These are phyloP conservation scores for Bjerkandera adusta DNA, from an alignment of 1,284 basidiomycete genomes.

Conservation along the genomic window DNA sequence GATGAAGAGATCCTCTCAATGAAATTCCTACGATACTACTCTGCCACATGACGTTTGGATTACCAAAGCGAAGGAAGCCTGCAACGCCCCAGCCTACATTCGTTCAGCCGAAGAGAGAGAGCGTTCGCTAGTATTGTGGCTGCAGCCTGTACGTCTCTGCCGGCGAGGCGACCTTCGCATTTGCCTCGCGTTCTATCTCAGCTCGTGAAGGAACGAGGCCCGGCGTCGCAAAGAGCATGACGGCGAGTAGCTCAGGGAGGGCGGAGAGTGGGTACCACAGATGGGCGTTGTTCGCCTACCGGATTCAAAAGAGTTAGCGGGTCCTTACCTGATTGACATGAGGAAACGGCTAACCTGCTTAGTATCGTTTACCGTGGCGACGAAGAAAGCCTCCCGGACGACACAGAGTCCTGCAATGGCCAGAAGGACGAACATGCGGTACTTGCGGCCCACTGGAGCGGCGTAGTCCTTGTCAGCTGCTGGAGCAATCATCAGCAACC, in stretches of 20 bases:
- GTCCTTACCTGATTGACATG: too few relatives aligned
- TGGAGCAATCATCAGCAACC: background rate
- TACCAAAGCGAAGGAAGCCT: too few relatives aligned
- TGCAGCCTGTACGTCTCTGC: too few relatives aligned
- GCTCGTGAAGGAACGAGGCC: conserved; percentile 38
- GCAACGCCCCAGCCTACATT: too few relatives aligned
- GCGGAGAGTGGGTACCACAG: conserved; percentile 48
- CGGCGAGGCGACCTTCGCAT: too few relatives aligned
- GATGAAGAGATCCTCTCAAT: too few relatives aligned
- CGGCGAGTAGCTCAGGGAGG: conserved; percentile 41
- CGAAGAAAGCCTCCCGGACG: conserved; percentile 39
- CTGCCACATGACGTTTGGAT: too few relatives aligned
- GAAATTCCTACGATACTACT: too few relatives aligned
- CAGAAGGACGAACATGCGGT: conserved; percentile 36
- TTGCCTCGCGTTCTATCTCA: too few relatives aligned
- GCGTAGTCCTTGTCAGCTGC: background rate
- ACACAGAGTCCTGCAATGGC: conserved; percentile 39
- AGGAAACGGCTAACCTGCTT: conserved; percentile 29
- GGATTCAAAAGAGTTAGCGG: too few relatives aligned
- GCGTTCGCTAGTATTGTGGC: too few relatives aligned
- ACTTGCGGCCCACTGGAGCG: conserved; percentile 26
- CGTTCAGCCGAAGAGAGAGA: too few relatives aligned
- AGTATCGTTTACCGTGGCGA: conserved; percentile 37
- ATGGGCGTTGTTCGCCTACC: conserved; percentile 35
- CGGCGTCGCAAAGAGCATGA: conserved; percentile 37